phyloP scores from a whole-genome alignment of 129 eudicot species.

The Helichrysum umbraculigerum region DNA sequence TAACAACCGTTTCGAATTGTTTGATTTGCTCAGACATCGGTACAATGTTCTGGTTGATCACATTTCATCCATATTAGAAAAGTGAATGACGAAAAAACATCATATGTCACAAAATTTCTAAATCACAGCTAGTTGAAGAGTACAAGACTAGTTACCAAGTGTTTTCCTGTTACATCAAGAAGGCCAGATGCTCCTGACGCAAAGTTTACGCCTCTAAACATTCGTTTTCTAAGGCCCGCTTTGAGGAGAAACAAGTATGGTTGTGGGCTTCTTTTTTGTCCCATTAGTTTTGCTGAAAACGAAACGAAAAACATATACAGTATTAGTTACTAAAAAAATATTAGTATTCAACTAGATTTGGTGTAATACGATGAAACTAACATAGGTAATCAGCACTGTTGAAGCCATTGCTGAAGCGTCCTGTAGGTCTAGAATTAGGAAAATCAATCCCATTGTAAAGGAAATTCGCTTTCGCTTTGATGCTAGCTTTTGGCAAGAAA shows the following conservation, averaged over 20 bases:
- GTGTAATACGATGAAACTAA: conserved; percentile 24
- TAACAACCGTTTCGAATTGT: conserved; percentile 42
- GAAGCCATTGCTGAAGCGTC: conserved; percentile 79
- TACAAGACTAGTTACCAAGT: conserved; percentile 7
- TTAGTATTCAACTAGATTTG: background rate
- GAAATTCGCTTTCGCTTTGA: conserved; percentile 40
- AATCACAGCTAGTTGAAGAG: background rate
- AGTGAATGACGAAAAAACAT: background rate
- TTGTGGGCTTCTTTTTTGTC: conserved; percentile 33
- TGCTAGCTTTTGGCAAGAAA: conserved; percentile 25
- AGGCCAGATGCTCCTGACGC: conserved; percentile 40
- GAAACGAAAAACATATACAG: background rate
- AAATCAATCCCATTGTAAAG: conserved; percentile 65
- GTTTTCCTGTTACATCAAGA: conserved; percentile 31
- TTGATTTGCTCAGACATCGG: conserved; percentile 63
- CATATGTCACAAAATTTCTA: background rate
- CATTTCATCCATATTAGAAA: background rate
- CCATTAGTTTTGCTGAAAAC: conserved; percentile 38
- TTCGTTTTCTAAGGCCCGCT: conserved; percentile 11
- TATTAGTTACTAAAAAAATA: no score
- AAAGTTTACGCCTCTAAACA: conserved; percentile 37
- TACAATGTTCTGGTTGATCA: conserved; percentile 40
- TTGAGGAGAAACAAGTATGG: conserved; percentile 33
- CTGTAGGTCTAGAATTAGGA: conserved; percentile 49
- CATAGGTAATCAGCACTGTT: conserved; percentile 72